Evolutionary conservation across 345 rosid species (phyloP).

Genomic region (Pistacia vera): DNA sequence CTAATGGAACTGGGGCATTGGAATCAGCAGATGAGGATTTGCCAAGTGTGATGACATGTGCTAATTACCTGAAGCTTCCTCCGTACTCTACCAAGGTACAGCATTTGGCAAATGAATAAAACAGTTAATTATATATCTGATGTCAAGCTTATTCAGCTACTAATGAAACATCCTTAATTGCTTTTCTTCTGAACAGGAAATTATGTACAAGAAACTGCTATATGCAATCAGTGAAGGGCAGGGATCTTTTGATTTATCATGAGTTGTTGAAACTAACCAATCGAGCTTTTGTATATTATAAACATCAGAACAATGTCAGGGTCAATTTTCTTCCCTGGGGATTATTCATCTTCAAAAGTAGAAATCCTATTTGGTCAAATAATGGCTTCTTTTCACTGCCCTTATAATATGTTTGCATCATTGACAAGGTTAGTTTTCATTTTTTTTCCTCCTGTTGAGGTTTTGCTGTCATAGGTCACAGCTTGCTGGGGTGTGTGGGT

Average conservation of each 20-base stretch:
- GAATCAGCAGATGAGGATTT: constrained; percentile 95
- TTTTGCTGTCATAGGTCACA: not conserved
- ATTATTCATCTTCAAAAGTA: constrained; percentile 32
- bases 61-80: constrained; percentile 98
- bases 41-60: constrained; percentile 99
- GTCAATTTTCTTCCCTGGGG: constrained; percentile 26
- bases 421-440: constrained; percentile 34
- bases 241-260: constrained; percentile 96
- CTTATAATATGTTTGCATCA: constrained; percentile 19
- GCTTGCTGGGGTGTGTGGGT: not conserved
- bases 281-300: constrained; percentile 31
- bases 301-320: constrained; percentile 20
- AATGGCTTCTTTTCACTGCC: constrained; percentile 37
- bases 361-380: constrained; percentile 38
- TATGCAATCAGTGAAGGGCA: constrained; percentile 98
- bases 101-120: not conserved
- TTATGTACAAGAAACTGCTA: constrained; percentile 87
- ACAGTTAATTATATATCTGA: not conserved
- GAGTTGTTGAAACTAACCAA: constrained; percentile 37
- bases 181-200: constrained; percentile 63
- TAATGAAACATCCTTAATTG: not conserved
- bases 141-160: not conserved
- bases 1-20: constrained; percentile 66
- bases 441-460: not conserved
- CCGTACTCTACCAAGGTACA: constrained; percentile 95